A percentile compares a stretch with the other conserved stretches of the same genome.
These are phyloP conservation scores for Aspergillus sp. DNA, from an alignment of 2,329 filamentous ascomycete species.

Conservation along the genomic window DNA sequence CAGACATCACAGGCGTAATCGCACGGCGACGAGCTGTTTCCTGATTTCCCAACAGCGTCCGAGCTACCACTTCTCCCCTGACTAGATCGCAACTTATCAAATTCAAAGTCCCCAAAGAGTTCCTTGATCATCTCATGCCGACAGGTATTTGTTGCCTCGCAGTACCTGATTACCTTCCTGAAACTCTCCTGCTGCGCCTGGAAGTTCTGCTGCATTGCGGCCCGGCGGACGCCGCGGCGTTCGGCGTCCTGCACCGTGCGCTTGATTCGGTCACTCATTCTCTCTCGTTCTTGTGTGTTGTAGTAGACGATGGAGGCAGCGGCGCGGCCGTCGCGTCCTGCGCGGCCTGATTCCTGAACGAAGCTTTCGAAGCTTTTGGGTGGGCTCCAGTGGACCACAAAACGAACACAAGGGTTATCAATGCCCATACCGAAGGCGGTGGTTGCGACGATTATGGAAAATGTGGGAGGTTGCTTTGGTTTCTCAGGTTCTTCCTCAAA, in stretches of 20 bases:
- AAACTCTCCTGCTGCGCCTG: conserved; percentile 53
- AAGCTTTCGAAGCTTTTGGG: conserved; percentile 93
- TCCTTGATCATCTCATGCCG: conserved; percentile 65
- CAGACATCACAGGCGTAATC: conserved; percentile 73
- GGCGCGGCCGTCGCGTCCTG: conserved; percentile 81
- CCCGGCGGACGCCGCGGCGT: conserved; percentile 23
- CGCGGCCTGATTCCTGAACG: conserved; percentile 90
- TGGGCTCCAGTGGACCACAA: conserved; percentile 89
- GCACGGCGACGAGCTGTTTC: conserved; percentile 43
- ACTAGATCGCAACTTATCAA: conserved; percentile 24
- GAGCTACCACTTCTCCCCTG: background rate
- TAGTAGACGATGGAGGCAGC: conserved; percentile 87
- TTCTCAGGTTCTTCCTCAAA: conserved; percentile 7
- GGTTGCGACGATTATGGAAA: conserved; percentile 88
- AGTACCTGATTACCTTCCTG: conserved; percentile 65
- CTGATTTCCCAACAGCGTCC: background rate
- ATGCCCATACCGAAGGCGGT: conserved; percentile 98
- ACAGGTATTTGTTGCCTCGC: conserved; percentile 65
- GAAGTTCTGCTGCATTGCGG: conserved; percentile 33
- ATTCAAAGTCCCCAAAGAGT: conserved; percentile 63
- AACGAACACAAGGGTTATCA: conserved; percentile 88
- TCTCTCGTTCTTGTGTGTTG: conserved; percentile 74
- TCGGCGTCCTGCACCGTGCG: conserved; percentile 35
- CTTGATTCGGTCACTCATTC: conserved; percentile 51
- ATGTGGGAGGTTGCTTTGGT: conserved; percentile 46